Conservation (phyloP, 1,139 yeast genomes). For the Pichia sp. region DNA sequence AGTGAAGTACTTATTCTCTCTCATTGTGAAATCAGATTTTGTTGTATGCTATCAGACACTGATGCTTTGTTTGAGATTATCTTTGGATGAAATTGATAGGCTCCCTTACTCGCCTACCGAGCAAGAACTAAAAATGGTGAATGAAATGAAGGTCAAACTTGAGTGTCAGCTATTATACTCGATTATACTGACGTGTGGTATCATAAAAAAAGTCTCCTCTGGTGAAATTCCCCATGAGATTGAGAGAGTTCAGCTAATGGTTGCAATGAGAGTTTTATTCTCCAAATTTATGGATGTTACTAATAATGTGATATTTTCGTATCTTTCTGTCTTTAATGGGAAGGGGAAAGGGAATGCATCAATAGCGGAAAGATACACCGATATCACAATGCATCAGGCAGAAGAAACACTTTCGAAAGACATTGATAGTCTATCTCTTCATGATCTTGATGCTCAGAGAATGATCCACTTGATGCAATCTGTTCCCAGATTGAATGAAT, state of each 20-base stretch:
- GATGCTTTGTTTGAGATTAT: slow-evolving; percentile 5
- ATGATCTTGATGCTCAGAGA: slow-evolving; percentile 1
- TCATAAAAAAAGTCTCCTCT: slow-evolving; percentile 8
- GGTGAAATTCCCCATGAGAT: slow-evolving; percentile 2
- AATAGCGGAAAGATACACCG: background rate
- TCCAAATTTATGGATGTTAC: slow-evolving; percentile 5
- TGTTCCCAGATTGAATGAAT: slow-evolving; percentile 10
- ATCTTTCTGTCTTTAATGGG: slow-evolving; percentile 4
- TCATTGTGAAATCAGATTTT: slow-evolving; percentile 6
- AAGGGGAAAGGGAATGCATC: background rate
- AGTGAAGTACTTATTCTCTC: slow-evolving; percentile 1
- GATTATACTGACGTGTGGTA: slow-evolving; percentile 3
- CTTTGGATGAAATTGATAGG: slow-evolving; percentile 6
- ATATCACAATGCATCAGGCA: slow-evolving; percentile 2
- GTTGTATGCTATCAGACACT: slow-evolving; percentile 4
- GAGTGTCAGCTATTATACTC: slow-evolving; percentile 6
- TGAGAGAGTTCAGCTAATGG: background rate
- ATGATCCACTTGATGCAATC: slow-evolving; percentile 3
- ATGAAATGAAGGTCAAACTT: slow-evolving; percentile 4
- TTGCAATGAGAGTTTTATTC: slow-evolving; percentile 5
- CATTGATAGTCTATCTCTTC: background rate
- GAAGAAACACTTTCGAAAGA: slow-evolving; percentile 4
- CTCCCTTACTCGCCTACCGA: slow-evolving; percentile 2
- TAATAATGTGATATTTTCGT: slow-evolving; percentile 8
- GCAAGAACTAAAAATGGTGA: slow-evolving; percentile 3